These are phyloP conservation scores for Colletotrichum orchidophilum DNA, from an alignment of 2,329 filamentous ascomycete species.

Conservation along the genomic window DNA sequence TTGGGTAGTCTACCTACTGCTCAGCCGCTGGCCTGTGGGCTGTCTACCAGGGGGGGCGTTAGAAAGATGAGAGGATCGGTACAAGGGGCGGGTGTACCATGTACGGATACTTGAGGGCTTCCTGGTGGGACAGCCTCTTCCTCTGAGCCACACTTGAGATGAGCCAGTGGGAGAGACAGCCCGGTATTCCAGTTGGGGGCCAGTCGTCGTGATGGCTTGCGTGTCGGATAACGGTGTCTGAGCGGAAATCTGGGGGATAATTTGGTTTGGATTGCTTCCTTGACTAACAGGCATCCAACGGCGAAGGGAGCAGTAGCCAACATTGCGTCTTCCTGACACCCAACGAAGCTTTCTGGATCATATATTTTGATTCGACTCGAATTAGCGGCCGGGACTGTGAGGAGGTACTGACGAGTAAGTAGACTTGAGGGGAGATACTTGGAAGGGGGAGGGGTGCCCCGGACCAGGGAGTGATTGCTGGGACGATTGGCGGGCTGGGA, in stretches of 20 bases:
- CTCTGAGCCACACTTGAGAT: background rate
- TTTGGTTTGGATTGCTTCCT: constrained; percentile 2
- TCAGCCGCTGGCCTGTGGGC: constrained; percentile 21
- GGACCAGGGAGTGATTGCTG: constrained; percentile 20
- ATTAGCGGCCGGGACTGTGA: constrained; percentile 22
- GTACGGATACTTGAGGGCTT: constrained; percentile 2
- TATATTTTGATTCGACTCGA: constrained; percentile 17
- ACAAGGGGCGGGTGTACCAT: too few relatives aligned
- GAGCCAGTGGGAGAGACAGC: background rate
- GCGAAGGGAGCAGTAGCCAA: constrained; percentile 5
- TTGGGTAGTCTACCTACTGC: constrained; percentile 23
- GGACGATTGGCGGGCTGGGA: constrained; percentile 9
- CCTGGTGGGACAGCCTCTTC: constrained; percentile 14
- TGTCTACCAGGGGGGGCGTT: background rate
- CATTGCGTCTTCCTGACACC: background rate
- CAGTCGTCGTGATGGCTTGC: constrained; percentile 11
- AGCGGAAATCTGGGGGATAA: background rate
- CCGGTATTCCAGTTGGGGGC: background rate
- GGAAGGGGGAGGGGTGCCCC: background rate
- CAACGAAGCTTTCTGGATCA: constrained; percentile 27
- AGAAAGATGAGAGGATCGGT: constrained; percentile 13
- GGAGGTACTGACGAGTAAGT: background rate
- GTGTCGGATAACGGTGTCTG: constrained; percentile 9
- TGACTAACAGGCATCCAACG: constrained; percentile 1
- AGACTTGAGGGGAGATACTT: background rate